Evolutionary conservation across 352 stramenopile genomes (phyloP).

Genomic region (Globisporangium ultimum): DNA sequence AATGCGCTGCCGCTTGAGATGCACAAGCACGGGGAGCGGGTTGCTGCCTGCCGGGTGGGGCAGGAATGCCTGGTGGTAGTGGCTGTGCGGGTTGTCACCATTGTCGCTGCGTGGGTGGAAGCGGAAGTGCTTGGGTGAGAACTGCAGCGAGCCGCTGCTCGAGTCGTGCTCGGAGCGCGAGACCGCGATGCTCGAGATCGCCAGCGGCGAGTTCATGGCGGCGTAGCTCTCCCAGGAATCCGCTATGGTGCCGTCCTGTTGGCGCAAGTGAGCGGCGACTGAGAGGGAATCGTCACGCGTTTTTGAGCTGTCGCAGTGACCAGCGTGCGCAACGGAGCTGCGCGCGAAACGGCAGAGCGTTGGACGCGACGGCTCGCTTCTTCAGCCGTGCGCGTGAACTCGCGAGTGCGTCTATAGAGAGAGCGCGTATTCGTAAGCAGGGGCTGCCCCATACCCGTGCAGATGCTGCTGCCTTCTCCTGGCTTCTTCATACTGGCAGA

Average conservation of each 20-base stretch:
- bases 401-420: neutral
- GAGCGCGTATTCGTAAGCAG: neutral
- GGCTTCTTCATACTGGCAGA: too few species aligned
- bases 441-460: too few species aligned
- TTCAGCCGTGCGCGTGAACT: neutral
- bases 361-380: too few species aligned
- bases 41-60: conserved; percentile 12
- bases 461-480: too few species aligned
- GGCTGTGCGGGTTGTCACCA: neutral
- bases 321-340: neutral
- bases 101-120: conserved; percentile 23
- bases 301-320: neutral
- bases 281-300: neutral
- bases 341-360: too few species aligned
- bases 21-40: conserved; percentile 38
- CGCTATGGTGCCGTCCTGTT: conserved; percentile 2
- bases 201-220: conserved; percentile 52
- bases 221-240: conserved; percentile 1
- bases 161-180: conserved; percentile 30
- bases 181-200: conserved; percentile 66
- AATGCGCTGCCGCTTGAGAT: conserved; percentile 36
- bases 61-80: neutral
- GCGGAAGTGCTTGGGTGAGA: conserved; percentile 27
- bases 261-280: neutral
- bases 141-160: conserved; percentile 19